Percentiles rank a stretch among this genome's conserved stretches.
phyloP scores from a whole-genome alignment of 148 eudicot genomes.

The Arbutus unedo region DNA sequence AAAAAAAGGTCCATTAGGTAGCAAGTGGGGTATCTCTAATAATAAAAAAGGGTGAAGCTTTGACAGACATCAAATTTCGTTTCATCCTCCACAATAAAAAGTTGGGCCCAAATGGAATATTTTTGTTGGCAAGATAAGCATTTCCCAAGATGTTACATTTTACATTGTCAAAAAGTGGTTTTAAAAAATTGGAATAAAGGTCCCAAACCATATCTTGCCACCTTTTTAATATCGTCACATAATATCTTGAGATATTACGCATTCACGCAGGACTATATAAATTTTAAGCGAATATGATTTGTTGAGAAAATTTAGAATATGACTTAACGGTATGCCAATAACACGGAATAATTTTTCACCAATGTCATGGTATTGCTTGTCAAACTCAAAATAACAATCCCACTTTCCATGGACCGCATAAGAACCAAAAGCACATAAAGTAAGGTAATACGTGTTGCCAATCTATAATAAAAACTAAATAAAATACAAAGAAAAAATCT shows the following conservation, averaged over 20 bases:
- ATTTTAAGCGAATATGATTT: no score
- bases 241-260: no score
- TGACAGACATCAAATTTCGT: not conserved
- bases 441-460: not conserved
- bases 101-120: not conserved
- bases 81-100: not conserved
- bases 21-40: no score
- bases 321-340: no score
- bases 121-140: not conserved
- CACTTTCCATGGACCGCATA: slow-evolving; percentile 1
- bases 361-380: not conserved
- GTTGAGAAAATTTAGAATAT: no score
- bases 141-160: not conserved
- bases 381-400: not conserved
- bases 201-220: not conserved
- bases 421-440: not conserved
- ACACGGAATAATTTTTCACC: not conserved
- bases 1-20: no score
- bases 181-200: not conserved
- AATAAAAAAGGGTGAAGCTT: not conserved
- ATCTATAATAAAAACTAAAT: not conserved
- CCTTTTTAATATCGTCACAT: not conserved
- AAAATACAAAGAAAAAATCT: no score
- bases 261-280: no score
- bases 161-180: not conserved